phyloP scores from a whole-genome alignment of 2,329 filamentous ascomycete genomes.

The Aureobasidium sp. region DNA sequence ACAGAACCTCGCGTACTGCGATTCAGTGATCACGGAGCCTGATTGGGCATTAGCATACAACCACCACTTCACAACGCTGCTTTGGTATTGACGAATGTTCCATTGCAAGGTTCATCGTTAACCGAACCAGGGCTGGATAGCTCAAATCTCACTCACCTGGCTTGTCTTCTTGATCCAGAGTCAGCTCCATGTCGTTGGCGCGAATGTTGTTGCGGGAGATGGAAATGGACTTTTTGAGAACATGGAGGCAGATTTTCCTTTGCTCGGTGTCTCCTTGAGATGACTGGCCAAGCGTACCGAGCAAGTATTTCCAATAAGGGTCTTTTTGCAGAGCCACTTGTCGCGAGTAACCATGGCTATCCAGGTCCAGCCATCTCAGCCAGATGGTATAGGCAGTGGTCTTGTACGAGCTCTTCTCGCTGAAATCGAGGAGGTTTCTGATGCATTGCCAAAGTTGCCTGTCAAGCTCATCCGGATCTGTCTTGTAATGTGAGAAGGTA shows the following conservation, averaged over 20 bases:
- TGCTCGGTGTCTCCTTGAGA: constrained; percentile 36
- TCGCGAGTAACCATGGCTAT: neutral
- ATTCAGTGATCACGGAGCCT: constrained; percentile 8
- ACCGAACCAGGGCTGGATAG: neutral
- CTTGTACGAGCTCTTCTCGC: neutral
- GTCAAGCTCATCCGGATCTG: constrained; percentile 5
- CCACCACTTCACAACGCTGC: too few relatives aligned
- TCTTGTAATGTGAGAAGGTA: neutral
- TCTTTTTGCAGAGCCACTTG: constrained; percentile 16
- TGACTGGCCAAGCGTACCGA: constrained; percentile 24
- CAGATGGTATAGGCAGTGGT: constrained; percentile 14
- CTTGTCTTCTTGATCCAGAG: constrained; percentile 13
- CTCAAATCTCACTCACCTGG: constrained; percentile 14
- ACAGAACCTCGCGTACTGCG: constrained; percentile 35
- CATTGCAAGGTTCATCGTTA: too few relatives aligned
- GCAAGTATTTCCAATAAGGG: constrained; percentile 33
- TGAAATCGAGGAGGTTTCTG: neutral
- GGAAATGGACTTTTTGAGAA: constrained; percentile 33
- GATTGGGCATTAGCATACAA: neutral
- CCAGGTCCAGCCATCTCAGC: constrained; percentile 15
- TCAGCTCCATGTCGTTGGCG: constrained; percentile 10
- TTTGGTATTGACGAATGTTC: too few relatives aligned
- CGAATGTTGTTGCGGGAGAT: constrained; percentile 13
- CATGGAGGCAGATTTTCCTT: constrained; percentile 38
- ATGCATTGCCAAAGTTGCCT: constrained; percentile 10